phyloP scores from a whole-genome alignment of 2,329 filamentous ascomycete genomes.

The Mycosphaerelloides madeirae region DNA sequence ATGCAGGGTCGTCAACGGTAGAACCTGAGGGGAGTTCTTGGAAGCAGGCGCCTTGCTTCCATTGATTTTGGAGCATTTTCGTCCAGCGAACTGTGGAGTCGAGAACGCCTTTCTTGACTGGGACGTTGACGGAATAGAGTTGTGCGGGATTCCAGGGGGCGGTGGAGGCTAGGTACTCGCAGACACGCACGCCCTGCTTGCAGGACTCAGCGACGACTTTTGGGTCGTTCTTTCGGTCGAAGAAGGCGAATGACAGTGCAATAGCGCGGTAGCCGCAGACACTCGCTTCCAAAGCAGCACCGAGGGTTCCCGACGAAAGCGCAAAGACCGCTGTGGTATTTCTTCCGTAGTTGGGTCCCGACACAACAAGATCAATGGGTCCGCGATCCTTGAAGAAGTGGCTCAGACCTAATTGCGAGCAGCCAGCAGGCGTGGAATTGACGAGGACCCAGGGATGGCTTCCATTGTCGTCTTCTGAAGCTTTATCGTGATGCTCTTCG shows the following conservation, averaged over 20 bases:
- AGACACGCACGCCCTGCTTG: slow-evolving; percentile 66
- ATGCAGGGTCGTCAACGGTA: slow-evolving; percentile 53
- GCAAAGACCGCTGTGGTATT: slow-evolving; percentile 49
- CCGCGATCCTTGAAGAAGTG: slow-evolving; percentile 45
- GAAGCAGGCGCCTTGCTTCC: slow-evolving; percentile 81
- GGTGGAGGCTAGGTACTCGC: slow-evolving; percentile 71
- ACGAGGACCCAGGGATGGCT: slow-evolving; percentile 46
- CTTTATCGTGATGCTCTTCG: slow-evolving; percentile 21
- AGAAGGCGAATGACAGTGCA: slow-evolving; percentile 87
- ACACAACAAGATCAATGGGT: slow-evolving; percentile 43
- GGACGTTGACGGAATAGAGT: slow-evolving; percentile 88
- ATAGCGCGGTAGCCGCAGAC: slow-evolving; percentile 56
- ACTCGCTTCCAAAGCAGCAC: slow-evolving; percentile 47
- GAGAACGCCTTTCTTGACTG: slow-evolving; percentile 69
- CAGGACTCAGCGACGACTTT: slow-evolving; percentile 74
- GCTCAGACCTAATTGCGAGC: slow-evolving; percentile 46
- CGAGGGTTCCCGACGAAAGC: slow-evolving; percentile 46
- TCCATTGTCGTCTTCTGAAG: slow-evolving; percentile 34
- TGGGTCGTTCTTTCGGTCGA: slow-evolving; percentile 76
- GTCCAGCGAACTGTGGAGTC: slow-evolving; percentile 73
- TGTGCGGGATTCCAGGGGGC: slow-evolving; percentile 59
- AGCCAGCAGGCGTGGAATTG: slow-evolving; percentile 47
- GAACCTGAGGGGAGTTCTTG: slow-evolving; percentile 65
- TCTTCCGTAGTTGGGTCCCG: slow-evolving; percentile 48
- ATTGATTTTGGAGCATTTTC: slow-evolving; percentile 83